Evolutionary conservation across 1,284 basidiomycete genomes (phyloP), one percentile per base, ranked within the genome.

Genomic region (Rhodotorula sp.): DNA sequence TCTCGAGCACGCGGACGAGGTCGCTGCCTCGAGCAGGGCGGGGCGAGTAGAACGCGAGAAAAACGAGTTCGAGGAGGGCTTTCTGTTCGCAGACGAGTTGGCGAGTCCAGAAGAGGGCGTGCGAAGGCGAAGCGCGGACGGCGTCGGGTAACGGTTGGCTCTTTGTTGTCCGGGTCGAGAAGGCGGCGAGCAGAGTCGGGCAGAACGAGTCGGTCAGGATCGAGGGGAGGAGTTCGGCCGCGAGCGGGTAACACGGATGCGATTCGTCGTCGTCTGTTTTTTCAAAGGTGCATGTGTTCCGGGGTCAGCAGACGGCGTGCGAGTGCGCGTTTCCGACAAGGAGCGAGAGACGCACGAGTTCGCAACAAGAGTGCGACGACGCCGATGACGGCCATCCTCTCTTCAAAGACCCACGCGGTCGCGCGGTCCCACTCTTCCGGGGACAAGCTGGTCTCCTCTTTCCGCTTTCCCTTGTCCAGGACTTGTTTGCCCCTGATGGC

Each of bases 11-110:
- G 64, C 82, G 81, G 68, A 85, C 82, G 42, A 91, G 86, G 67
- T 89, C 79, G 3, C 83, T 80, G 4, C 88, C 89, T 49, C 83
- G 84, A 74, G 90, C 88, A 0, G 87, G 82, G 12, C 87, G 86
- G 69, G 87, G 88, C n/a, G 86, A 87, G 86, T 89, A 93, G 59
- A 59, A 72, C 20, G 88, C 84, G 85, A 91, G 91, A 79, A 94
- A 95, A 45, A 93, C 83, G 48, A 92, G 86, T 77, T 95, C 93
- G 58, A 94, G 82, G 30, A 93, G 79, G 14, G 88, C 87, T 44
- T 93, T 83, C 78, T 94, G 92, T 79, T 93, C 90, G 77, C 86
- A 87, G 26, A 86, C 79, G 75, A 87, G 88, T 78, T 92, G 91
- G 79, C 91, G 92, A 26, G 88, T 89, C 88, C 90, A 91, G 51